phyloP scores from a whole-genome alignment of 225 moss, liverwort and hornwort genomes.

The Marchantia paleacea region DNA sequence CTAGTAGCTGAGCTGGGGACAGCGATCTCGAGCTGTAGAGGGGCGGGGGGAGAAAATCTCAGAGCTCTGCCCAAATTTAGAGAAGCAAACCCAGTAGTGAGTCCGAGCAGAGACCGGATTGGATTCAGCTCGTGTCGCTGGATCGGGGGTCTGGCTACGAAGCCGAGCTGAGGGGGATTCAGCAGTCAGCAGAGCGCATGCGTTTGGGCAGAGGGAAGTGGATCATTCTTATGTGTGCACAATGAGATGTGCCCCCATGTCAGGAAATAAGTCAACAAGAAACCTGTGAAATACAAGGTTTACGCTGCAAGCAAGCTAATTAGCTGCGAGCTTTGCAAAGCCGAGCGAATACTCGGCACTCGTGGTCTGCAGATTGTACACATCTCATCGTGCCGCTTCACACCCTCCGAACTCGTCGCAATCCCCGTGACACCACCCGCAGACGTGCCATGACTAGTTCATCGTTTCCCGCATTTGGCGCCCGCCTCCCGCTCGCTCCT shows the following conservation, averaged over 20 bases:
- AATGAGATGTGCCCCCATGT: background rate
- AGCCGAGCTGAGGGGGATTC: background rate
- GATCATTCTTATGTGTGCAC: background rate
- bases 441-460: conserved; percentile 2
- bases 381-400: background rate
- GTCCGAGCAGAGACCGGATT: background rate
- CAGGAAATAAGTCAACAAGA: background rate
- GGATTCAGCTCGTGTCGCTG: background rate
- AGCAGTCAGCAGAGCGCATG: background rate
- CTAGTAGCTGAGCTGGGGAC: background rate
- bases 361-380: background rate
- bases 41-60: background rate
- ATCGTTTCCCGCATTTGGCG: background rate
- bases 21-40: background rate
- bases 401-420: background rate
- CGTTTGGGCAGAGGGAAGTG: background rate
- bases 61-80: background rate
- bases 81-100: background rate
- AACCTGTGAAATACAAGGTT: background rate
- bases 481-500: background rate
- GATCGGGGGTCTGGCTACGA: background rate
- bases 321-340: background rate
- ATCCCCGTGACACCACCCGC: background rate
- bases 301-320: background rate
- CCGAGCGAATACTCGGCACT: background rate